Conservation (phyloP, 1,284 basidiomycete species). For the Naganishia sp. region DNA sequence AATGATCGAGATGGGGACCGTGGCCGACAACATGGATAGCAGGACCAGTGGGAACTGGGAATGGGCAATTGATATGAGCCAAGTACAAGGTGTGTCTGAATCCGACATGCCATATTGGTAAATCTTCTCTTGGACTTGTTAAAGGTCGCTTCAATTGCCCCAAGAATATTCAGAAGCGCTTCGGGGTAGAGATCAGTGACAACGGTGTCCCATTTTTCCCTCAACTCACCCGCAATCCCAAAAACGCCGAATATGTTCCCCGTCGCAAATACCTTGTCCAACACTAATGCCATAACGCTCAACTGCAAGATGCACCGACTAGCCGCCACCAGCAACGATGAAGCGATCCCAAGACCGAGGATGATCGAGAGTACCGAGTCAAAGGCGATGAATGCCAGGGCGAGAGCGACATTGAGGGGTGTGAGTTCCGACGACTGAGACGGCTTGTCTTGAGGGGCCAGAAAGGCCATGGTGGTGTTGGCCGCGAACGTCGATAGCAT, state of each 20-base stretch:
- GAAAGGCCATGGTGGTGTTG: conserved; percentile 11
- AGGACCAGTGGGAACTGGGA: conserved; percentile 69
- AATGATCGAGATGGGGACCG: conserved; percentile 75
- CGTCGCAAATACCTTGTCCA: conserved; percentile 73
- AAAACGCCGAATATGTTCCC: conserved; percentile 72
- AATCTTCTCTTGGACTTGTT: conserved; percentile 77
- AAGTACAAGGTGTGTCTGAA: neutral
- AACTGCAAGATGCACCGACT: conserved; percentile 75
- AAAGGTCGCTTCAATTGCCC: conserved; percentile 60
- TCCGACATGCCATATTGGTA: conserved; percentile 64
- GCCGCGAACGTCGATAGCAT: neutral
- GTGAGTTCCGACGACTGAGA: conserved; percentile 52
- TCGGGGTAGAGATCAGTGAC: neutral
- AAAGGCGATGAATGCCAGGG: conserved; percentile 66
- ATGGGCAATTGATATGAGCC: neutral
- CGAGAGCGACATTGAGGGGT: conserved; percentile 72
- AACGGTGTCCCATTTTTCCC: neutral
- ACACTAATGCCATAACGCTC: conserved; percentile 66
- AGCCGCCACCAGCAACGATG: conserved; percentile 68
- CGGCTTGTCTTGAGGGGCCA: conserved; percentile 13
- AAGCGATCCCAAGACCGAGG: conserved; percentile 69
- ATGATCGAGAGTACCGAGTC: conserved; percentile 61
- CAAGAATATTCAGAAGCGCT: conserved; percentile 71
- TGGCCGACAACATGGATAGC: conserved; percentile 68
- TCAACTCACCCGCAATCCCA: conserved; percentile 66